Evolutionary conservation across 2,329 filamentous ascomycete species (phyloP), one percentile per base, ranked within the genome.

Genomic region (Phaeosphaeria sp.): DNA sequence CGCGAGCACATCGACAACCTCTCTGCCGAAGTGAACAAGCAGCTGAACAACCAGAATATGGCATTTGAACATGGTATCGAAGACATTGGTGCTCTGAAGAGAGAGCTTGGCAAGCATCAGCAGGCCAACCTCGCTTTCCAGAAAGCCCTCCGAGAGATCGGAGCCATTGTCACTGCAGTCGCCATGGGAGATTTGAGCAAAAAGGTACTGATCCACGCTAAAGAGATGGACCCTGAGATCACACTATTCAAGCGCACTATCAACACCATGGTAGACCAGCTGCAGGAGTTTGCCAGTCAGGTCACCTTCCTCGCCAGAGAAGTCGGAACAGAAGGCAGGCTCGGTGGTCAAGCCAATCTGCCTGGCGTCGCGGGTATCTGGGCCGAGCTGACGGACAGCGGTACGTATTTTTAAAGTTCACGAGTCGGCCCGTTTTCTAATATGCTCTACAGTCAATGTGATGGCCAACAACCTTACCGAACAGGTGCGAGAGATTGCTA

Each of bases 391-490:
- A 98, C 94, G 18, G 77, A 81, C 57, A 83, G 82, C 71, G 81
- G 81, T 83, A 77, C 55, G 79, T 56, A 36, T 50, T 44, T 50
- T 48, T 61, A 47, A 66, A 47, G 48, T 60, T 56, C 24, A 49
- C 30, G 53, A 64, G 60, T 68, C 62, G 59, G 68, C 22, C 61
- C 63, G 56, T 55, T 51, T 66, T 50, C 73, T 79, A 65, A 79
- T 62, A 24, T 40, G 15, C 55, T 18, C 42, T 43, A 9, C 64
- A 83, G 94, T 99, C 79, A 99, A 99, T 79, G 91, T 93, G 67
- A 98, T 99, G 94, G 94, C 94, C 74, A 96, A 95, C 85, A 99
- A 98, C 77, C 82, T 99, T 69, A 98, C 94, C 2, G 96, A 95
- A 5, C 94, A 99, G 82, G 95, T 99, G 74, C 90, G 94, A 81